Percentiles rank a stretch among this genome's conserved stretches.
These are phyloP conservation scores for Phytophthora hybrid DNA, from an alignment of 352 stramenopile genomes.

Conservation along the genomic window DNA sequence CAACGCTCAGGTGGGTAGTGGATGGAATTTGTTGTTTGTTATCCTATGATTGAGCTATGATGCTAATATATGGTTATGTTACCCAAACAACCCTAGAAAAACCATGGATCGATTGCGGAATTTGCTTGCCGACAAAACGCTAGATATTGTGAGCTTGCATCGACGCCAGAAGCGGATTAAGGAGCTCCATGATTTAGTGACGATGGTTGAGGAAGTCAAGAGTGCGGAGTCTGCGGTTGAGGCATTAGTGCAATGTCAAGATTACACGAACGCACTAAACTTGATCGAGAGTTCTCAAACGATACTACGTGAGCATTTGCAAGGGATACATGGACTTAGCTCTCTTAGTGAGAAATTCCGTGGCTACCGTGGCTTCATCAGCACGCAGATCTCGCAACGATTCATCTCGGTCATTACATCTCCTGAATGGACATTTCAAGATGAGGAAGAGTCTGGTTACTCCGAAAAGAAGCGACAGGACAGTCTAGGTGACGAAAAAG, in stretches of 20 bases:
- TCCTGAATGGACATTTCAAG: constrained; percentile 84
- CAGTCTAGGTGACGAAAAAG: constrained; percentile 45
- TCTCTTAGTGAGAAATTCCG: constrained; percentile 79
- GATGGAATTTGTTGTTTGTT: background rate
- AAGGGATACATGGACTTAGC: constrained; percentile 81
- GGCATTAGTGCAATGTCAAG: constrained; percentile 84
- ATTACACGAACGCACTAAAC: constrained; percentile 83
- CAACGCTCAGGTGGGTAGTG: constrained; percentile 66
- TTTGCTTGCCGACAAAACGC: constrained; percentile 82
- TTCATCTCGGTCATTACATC: constrained; percentile 86
- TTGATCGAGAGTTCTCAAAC: constrained; percentile 78
- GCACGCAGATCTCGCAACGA: constrained; percentile 77
- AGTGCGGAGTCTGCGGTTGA: constrained; percentile 85
- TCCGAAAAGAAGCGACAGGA: constrained; percentile 29
- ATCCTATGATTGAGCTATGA: constrained; percentile 4
- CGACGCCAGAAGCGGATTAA: constrained; percentile 82
- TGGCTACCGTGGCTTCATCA: constrained; percentile 77
- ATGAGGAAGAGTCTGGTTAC: constrained; percentile 47
- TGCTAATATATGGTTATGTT: constrained; percentile 8
- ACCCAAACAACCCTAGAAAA: constrained; percentile 43
- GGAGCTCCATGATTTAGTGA: constrained; percentile 82
- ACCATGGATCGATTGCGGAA: constrained; percentile 87
- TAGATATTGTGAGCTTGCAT: constrained; percentile 90
- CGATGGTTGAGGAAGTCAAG: constrained; percentile 88
- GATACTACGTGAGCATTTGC: constrained; percentile 76